Base-by-base conservation (phyloP, 139 green algal genomes). In the Klebsormidium nitens region DNA sequence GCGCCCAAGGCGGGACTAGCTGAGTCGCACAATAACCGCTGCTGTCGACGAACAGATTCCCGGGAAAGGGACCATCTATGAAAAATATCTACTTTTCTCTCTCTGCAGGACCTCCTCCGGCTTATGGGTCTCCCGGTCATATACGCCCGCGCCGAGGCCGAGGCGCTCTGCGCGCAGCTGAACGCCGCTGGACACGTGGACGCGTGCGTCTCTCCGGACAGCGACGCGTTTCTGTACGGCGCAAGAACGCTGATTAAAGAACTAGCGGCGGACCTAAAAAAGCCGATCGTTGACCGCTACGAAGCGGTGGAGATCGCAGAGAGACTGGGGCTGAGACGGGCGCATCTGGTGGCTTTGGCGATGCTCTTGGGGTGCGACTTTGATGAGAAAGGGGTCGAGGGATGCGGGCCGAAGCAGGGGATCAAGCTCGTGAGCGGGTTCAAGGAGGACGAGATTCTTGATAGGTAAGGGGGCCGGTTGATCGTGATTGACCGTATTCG, bases 111-210 rank as follows among this genome's bases (percentile, higher is more conserved):
- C 31, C 63, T 76, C 6, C 62, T 76, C 5, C 4, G 35, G n/a
- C 35, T 76, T 32, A 48, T 76, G 68, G 68, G 68, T 6, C 40
- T 76, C 32, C 68, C 68, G 35, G 63, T 76, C 4, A 36, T 76
- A 5, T 29, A 31, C 19, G 68, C 68, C 5, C 60, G 5, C 11
- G 61, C 31, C 34, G 68, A 76, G 42, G 68, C 68, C 28, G 68
- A 76, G 63, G 68, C 68, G 26, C 61, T 76, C 28, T 76, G 68
- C 8, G 68, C 68, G 14, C 23, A 75, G 40, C 63, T 76, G 28
- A 36, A 76, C 63, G n/a, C 28, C 23, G 39, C 5, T 5, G 28
- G 68, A 5, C 28, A 32, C 36, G 68, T 76, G 6, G 61, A 76
- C 38, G 38, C 39, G 19, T 74, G 61, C 38, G 68, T 76, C 29